Evolutionary conservation across 768 basidiomycete species (phyloP).

Genomic region (Wakefieldia striispora): DNA sequence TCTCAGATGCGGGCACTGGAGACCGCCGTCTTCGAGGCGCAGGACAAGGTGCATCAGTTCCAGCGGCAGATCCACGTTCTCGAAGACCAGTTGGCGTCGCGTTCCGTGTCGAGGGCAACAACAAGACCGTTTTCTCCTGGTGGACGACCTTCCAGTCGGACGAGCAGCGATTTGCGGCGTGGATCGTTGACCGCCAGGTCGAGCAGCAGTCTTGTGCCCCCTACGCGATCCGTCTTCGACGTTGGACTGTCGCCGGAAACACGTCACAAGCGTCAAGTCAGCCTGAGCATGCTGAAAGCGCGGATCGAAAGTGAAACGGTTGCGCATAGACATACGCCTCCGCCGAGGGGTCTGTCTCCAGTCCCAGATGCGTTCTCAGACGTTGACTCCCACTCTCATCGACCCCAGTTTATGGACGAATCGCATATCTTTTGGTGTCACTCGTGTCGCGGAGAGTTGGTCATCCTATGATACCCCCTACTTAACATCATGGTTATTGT

Average conservation of each 20-base stretch:
- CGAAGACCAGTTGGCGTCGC: conserved; percentile 61
- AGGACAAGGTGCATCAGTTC: conserved; percentile 61
- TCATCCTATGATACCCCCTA: conserved; percentile 49
- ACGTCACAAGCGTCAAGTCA: conserved; percentile 78
- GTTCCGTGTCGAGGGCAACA: conserved; percentile 40
- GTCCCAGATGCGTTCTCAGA: conserved; percentile 35
- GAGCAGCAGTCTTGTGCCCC: conserved; percentile 33
- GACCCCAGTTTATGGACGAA: conserved; percentile 82
- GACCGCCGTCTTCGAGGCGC: conserved; percentile 67
- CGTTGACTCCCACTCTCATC: conserved; percentile 25
- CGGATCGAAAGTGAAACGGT: conserved; percentile 81
- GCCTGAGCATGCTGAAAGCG: conserved; percentile 86
- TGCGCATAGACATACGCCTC: conserved; percentile 41
- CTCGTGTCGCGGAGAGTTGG: conserved; percentile 77
- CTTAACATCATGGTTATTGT: background rate
- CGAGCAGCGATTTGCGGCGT: conserved; percentile 38
- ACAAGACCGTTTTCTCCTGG: conserved; percentile 48
- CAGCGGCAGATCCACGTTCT: conserved; percentile 65
- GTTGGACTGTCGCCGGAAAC: conserved; percentile 71
- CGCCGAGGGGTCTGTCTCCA: conserved; percentile 57
- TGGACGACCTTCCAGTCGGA: conserved; percentile 44
- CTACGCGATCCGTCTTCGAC: conserved; percentile 61
- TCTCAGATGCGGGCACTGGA: conserved; percentile 79
- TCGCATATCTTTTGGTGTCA: conserved; percentile 90
- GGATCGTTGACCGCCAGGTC: conserved; percentile 34